These are phyloP conservation scores for Platanus orientalis DNA, from an alignment of 164 flowering plant species.

Conservation along the genomic window DNA sequence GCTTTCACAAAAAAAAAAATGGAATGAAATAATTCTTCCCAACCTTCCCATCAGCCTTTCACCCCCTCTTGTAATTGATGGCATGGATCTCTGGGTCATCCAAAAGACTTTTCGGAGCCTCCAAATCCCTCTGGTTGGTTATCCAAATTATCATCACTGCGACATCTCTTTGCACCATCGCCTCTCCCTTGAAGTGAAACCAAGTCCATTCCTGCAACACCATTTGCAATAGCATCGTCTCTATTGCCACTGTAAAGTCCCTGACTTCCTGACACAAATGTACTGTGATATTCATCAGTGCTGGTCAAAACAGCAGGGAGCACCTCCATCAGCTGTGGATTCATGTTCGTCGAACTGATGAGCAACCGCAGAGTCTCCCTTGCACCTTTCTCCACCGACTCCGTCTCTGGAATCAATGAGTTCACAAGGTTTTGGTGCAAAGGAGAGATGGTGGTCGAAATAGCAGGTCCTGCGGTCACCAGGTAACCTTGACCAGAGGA, in stretches of 20 bases:
- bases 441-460: slow-evolving; percentile 56
- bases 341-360: slow-evolving; percentile 52
- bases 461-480: slow-evolving; percentile 78
- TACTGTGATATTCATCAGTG: slow-evolving; percentile 25
- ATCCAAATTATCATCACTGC: no score
- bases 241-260: slow-evolving; percentile 45
- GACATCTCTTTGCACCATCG: no score
- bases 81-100: no score
- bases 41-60: no score
- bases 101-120: no score
- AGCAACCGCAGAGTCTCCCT: slow-evolving; percentile 84
- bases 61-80: no score
- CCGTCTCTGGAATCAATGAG: slow-evolving; percentile 50
- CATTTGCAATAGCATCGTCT: slow-evolving; percentile 39
- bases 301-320: slow-evolving; percentile 42
- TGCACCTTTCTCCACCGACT: slow-evolving; percentile 79
- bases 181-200: no score
- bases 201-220: no score
- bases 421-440: slow-evolving; percentile 47
- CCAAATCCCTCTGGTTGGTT: no score
- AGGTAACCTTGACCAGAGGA: slow-evolving; percentile 91
- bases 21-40: no score
- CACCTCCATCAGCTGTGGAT: slow-evolving; percentile 39
- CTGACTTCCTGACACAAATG: slow-evolving; percentile 46
- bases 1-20: no score